Evolutionary conservation across 805 yeast species (phyloP).

Genomic region (Metschnikowia kofuensis): DNA sequence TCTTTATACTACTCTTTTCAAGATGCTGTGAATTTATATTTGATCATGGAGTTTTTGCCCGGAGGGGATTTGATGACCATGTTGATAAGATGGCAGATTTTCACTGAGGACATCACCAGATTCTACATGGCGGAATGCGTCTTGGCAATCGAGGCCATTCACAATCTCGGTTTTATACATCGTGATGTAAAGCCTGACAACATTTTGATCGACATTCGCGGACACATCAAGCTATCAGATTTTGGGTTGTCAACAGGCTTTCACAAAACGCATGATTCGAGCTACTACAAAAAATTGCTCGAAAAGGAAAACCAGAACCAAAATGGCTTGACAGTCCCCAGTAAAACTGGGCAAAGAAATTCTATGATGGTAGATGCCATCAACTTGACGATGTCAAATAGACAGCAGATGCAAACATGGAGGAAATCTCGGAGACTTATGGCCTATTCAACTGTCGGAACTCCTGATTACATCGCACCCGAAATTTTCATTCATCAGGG

Average conservation of each 20-base stretch:
- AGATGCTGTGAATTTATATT: slow-evolving; percentile 68
- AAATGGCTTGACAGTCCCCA: slow-evolving; percentile 20
- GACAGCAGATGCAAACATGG: slow-evolving; percentile 96
- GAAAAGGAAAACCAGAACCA: slow-evolving; percentile 52
- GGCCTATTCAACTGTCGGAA: slow-evolving; percentile 96
- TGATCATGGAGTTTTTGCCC: slow-evolving; percentile 74
- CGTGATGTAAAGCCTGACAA: slow-evolving; percentile 98
- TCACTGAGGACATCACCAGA: slow-evolving; percentile 88
- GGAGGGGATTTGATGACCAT: slow-evolving; percentile 93
- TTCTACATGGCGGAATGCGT: slow-evolving; percentile 97
- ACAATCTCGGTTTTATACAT: slow-evolving; percentile 90
- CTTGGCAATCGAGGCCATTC: slow-evolving; percentile 90
- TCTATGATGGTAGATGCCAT: slow-evolving; percentile 92
- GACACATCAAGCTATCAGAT: slow-evolving; percentile 68
- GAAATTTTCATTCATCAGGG: slow-evolving; percentile 92
- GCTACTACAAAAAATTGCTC: slow-evolving; percentile 76
- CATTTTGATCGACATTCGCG: slow-evolving; percentile 76
- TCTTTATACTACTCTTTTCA: slow-evolving; percentile 80
- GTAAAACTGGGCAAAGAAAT: slow-evolving; percentile 44
- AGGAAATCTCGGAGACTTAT: slow-evolving; percentile 83
- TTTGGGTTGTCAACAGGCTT: slow-evolving; percentile 87
- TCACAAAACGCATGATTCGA: slow-evolving; percentile 88
- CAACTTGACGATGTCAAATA: slow-evolving; percentile 89
- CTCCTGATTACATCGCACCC: slow-evolving; percentile 95
- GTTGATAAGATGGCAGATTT: slow-evolving; percentile 91